phyloP scores from a whole-genome alignment of 345 rosid species.

The Salix viminalis region DNA sequence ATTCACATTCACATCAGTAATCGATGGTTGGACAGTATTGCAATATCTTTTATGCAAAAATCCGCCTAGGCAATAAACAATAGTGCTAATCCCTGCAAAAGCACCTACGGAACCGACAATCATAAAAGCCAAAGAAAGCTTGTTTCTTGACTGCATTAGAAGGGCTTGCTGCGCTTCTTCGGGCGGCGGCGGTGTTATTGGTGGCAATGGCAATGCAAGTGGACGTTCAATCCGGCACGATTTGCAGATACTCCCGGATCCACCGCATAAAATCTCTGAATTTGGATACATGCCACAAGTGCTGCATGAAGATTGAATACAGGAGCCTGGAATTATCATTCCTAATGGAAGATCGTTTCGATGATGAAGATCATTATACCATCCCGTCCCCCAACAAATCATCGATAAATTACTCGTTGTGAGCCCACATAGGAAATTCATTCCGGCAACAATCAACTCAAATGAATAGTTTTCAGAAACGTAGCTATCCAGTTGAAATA shows the following conservation, averaged over 20 bases:
- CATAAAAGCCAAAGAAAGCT: constrained; percentile 30
- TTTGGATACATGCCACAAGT: constrained; percentile 43
- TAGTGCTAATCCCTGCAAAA: constrained; percentile 37
- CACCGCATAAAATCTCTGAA: constrained; percentile 43
- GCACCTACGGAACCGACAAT: constrained; percentile 48
- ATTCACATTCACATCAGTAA: background rate
- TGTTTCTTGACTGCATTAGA: constrained; percentile 8
- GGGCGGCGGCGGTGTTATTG: constrained; percentile 17
- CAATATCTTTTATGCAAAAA: constrained; percentile 10
- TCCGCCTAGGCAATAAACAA: constrained; percentile 29
- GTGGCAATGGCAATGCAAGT: constrained; percentile 40
- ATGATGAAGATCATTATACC: constrained; percentile 23
- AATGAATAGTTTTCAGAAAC: constrained; percentile 26
- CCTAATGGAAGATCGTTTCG: constrained; percentile 29
- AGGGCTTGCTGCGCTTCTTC: constrained; percentile 7
- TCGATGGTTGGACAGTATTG: background rate
- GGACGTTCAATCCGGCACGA: constrained; percentile 46
- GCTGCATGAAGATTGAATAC: constrained; percentile 40
- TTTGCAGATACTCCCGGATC: constrained; percentile 51
- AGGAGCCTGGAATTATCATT: constrained; percentile 50
- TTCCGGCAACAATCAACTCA: constrained; percentile 47
- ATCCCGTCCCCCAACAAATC: constrained; percentile 52
- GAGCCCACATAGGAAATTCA: constrained; percentile 47
- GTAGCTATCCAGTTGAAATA: constrained; percentile 10
- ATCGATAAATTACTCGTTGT: constrained; percentile 41